phyloP scores from a whole-genome alignment of 257 asterid genomes.

The Nicotiana noctiflora region DNA sequence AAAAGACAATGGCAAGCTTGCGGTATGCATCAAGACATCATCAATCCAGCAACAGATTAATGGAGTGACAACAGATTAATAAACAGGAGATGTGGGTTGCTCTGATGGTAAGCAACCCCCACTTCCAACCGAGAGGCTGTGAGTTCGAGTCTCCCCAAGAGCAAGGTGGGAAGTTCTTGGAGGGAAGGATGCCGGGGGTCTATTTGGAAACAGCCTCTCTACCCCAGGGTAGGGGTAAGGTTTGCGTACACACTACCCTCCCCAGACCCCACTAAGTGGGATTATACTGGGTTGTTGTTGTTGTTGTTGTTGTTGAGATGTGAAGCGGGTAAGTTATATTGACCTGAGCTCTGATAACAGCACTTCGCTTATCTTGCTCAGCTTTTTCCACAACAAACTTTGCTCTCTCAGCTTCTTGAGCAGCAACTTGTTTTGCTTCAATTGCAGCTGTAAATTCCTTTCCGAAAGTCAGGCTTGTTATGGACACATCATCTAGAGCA shows the following conservation, averaged over 20 bases:
- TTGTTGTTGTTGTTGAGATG: no score
- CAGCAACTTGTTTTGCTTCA: slow-evolving; percentile 96
- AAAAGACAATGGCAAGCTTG: not conserved
- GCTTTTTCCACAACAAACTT: slow-evolving; percentile 91
- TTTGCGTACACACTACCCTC: no score
- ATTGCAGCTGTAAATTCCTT: slow-evolving; percentile 88
- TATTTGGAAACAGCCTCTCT: no score
- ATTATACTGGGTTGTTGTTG: no score
- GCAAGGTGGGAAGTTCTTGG: no score
- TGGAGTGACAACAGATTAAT: not conserved
- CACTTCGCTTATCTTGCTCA: slow-evolving; percentile 86
- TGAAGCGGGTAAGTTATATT: not conserved
- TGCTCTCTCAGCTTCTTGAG: slow-evolving; percentile 96
- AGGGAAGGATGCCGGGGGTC: no score
- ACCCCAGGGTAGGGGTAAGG: no score
- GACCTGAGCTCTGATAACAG: slow-evolving; percentile 92
- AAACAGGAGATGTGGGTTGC: not conserved
- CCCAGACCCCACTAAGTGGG: no score
- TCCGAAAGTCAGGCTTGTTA: slow-evolving; percentile 76
- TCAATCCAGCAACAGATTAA: not conserved
- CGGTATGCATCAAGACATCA: not conserved
- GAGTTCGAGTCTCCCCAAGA: no score
- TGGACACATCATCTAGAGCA: slow-evolving; percentile 93
- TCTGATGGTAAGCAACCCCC: no score
- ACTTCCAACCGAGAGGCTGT: no score